Base-by-base conservation (phyloP, 495 filamentous ascomycete species). In the Immersiella caudata region DNA sequence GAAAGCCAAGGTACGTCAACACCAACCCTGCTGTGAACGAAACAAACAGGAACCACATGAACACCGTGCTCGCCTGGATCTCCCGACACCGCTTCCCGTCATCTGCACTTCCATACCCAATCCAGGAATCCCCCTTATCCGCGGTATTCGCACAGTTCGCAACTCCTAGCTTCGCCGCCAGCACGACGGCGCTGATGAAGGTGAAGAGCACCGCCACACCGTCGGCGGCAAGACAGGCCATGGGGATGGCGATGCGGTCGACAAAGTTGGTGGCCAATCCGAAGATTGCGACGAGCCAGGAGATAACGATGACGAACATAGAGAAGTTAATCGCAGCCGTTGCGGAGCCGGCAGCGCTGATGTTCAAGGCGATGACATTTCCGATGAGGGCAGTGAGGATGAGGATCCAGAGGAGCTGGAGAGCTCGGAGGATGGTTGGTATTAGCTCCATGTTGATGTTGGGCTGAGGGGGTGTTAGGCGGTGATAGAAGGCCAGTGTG, bases 41-140 rank as follows among this genome's bases (percentile, higher is more conserved):
- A 26, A 70, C 76, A 57, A 82, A 83, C 14, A 84, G 73, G 73
- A 83, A 82, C 81, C 81, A 84, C 74, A 83, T 76, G 64, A 84
- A 84, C 4, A 75, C 81, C 26, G 77, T 78, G 58, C 75, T 71
- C n/a, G 82, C 81, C 71, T 84, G 82, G 61, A 84, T 75, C 78
- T 83, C 76, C 62, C 80, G 76, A 74, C 82, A 84, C 62, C 81
- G 75, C 75, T 83, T 83, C 63, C 74, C 52, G 62, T 79, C 73
- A 65, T 82, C 46, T 27, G 21, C 67, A 68, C 79, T 83, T 20
- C 81, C 82, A 68, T 80, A 84, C 11, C 70, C 82, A 67, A 84
- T 84, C 77, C 80, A 84, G 65, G 75, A 71, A 65, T 11, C 40
- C 12, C 62, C 36, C 49, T 70, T 55, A 20, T 46, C 61, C 25